A percentile compares a stretch with the other conserved stretches of the same genome.
These are phyloP conservation scores for Pugionium cornutum DNA, from an alignment of 345 rosid species.

Conservation along the genomic window DNA sequence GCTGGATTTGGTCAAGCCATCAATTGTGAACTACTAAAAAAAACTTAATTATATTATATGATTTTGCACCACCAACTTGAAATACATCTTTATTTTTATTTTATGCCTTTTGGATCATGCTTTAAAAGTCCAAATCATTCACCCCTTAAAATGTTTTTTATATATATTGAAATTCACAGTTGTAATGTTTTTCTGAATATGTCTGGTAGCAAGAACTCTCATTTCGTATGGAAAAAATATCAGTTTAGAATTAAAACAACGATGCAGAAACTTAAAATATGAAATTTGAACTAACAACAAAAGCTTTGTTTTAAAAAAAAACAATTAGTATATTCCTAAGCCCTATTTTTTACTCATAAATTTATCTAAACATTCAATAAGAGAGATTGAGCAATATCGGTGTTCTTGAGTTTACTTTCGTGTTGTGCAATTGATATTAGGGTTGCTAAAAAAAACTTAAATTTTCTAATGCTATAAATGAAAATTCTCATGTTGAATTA, in stretches of 20 bases:
- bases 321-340: neutral
- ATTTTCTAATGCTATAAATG: neutral
- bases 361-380: too few species aligned
- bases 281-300: neutral
- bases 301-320: too few species aligned
- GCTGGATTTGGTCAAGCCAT: slow-evolving; percentile 37
- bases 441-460: neutral
- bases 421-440: neutral
- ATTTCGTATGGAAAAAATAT: neutral
- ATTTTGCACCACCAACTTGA: slow-evolving; percentile 33
- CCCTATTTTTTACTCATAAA: too few species aligned
- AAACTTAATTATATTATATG: slow-evolving; percentile 3
- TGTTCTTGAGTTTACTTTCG: too few species aligned
- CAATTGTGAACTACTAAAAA: slow-evolving; percentile 12
- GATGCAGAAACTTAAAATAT: neutral
- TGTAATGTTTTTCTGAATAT: neutral
- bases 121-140: slow-evolving; percentile 14
- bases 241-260: neutral
- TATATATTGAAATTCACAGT: neutral
- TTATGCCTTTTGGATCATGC: slow-evolving; percentile 4
- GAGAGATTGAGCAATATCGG: too few species aligned
- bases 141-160: neutral
- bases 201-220: neutral
- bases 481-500: too few species aligned
- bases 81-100: slow-evolving; percentile 10